Evolutionary conservation across 176 grass and related monocot genomes (phyloP).

Genomic region (Triticum dicoccoides): DNA sequence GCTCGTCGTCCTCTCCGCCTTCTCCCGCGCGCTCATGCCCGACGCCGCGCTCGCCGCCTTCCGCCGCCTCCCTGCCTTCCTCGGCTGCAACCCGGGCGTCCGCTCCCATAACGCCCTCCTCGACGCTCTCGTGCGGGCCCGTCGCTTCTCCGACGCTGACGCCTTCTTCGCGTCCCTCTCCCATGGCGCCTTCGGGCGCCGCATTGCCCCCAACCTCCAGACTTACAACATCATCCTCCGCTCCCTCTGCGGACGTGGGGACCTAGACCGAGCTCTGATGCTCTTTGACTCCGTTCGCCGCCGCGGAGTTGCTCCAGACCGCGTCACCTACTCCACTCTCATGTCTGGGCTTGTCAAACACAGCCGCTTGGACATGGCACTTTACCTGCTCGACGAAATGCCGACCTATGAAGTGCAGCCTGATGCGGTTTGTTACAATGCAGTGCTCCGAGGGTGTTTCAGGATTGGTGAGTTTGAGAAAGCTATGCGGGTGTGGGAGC

Average conservation of each 20-base stretch:
- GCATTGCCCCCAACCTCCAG: constrained; percentile 71
- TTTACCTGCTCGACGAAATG: constrained; percentile 93
- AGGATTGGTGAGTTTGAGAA: constrained; percentile 45
- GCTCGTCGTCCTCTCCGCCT: constrained; percentile 66
- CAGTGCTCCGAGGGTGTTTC: constrained; percentile 62
- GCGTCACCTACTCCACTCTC: constrained; percentile 79
- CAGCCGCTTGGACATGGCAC: constrained; percentile 29
- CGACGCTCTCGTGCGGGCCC: constrained; percentile 75
- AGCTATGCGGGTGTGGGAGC: constrained; percentile 77
- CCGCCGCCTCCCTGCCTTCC: constrained; percentile 48
- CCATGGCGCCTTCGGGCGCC: constrained; percentile 45
- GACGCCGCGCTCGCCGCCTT: constrained; percentile 73
- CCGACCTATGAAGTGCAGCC: constrained; percentile 39
- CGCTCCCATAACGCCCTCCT: constrained; percentile 84
- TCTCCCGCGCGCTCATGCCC: constrained; percentile 79
- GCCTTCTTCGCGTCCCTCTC: constrained; percentile 75
- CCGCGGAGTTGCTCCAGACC: constrained; percentile 50
- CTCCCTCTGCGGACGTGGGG: constrained; percentile 50
- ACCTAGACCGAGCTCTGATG: constrained; percentile 53
- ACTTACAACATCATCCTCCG: constrained; percentile 91
- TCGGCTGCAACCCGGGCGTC: constrained; percentile 73
- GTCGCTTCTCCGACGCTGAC: constrained; percentile 59
- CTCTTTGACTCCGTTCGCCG: constrained; percentile 40
- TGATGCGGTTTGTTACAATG: constrained; percentile 78
- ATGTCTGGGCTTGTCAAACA: constrained; percentile 57